Percentiles rank a stretch among this genome's conserved stretches.
Conservation (phyloP, 2,329 filamentous ascomycete species). For the Aspergillus floridensis region DNA sequence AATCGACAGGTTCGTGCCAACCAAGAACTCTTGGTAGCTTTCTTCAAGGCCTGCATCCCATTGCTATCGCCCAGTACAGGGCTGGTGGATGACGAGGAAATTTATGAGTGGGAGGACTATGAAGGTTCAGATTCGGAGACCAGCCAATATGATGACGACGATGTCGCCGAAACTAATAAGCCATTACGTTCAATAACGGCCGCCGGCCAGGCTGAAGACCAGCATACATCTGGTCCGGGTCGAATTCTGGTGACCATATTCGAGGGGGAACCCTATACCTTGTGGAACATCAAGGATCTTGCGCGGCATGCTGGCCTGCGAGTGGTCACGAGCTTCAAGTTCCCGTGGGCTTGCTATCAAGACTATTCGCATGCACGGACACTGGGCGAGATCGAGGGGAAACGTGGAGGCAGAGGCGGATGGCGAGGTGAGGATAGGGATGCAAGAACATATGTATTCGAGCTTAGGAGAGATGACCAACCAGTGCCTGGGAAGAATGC, state of each 20-base stretch:
- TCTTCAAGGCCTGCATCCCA: conserved; percentile 47
- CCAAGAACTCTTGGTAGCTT: conserved; percentile 58
- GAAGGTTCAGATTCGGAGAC: conserved; percentile 25
- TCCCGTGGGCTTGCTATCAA: conserved; percentile 48
- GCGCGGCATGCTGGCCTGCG: conserved; percentile 63
- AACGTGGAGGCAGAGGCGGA: conserved; percentile 39
- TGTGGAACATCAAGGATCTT: conserved; percentile 92
- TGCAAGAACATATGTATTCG: conserved; percentile 48
- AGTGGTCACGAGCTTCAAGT: conserved; percentile 48
- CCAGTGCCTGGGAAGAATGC: not conserved
- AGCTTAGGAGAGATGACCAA: conserved; percentile 38
- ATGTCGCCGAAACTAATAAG: conserved; percentile 17
- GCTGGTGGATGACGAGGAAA: conserved; percentile 19
- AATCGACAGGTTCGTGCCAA: conserved; percentile 93
- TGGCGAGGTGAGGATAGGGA: conserved; percentile 50
- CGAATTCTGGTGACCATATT: conserved; percentile 82
- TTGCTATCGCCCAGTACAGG: conserved; percentile 35
- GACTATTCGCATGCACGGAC: conserved; percentile 50
- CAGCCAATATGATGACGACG: conserved; percentile 23
- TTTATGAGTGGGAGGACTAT: conserved; percentile 14
- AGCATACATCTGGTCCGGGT: conserved; percentile 34
- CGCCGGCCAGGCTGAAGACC: conserved; percentile 10
- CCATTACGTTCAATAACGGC: not conserved
- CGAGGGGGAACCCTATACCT: conserved; percentile 87
- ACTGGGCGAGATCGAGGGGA: conserved; percentile 44